These are phyloP conservation scores for Termitomyces sp. DNA, from an alignment of 768 basidiomycete species.

Conservation along the genomic window DNA sequence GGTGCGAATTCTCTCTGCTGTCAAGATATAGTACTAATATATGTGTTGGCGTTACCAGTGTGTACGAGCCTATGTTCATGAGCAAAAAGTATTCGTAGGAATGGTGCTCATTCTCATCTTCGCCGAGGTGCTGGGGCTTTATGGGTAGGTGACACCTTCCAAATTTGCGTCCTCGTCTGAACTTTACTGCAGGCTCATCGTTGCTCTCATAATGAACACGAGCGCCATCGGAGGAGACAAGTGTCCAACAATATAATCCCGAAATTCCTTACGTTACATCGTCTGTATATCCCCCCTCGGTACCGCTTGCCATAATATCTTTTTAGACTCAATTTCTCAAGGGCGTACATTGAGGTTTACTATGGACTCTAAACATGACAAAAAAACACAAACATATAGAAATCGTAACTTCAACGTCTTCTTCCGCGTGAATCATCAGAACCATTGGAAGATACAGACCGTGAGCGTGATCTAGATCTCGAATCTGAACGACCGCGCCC, in stretches of 20 bases:
- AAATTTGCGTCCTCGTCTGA: neutral
- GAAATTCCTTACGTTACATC: neutral
- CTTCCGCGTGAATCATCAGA: slow-evolving; percentile 17
- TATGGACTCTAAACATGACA: neutral
- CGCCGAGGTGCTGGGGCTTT: slow-evolving; percentile 85
- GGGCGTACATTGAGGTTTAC: neutral
- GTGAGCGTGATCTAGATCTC: slow-evolving; percentile 6
- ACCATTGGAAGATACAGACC: slow-evolving; percentile 6
- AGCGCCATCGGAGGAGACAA: slow-evolving; percentile 31
- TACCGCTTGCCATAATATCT: slow-evolving; percentile 8
- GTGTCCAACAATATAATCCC: slow-evolving; percentile 16
- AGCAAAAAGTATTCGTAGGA: slow-evolving; percentile 85
- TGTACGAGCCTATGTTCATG: slow-evolving; percentile 60
- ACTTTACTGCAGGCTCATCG: slow-evolving; percentile 50
- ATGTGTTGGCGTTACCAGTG: slow-evolving; percentile 8
- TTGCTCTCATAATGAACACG: slow-evolving; percentile 90
- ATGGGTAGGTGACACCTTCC: slow-evolving; percentile 28
- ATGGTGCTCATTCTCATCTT: slow-evolving; percentile 98
- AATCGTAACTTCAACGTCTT: slow-evolving; percentile 2
- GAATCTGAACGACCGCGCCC: slow-evolving; percentile 14
- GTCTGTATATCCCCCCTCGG: neutral
- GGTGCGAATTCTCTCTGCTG: slow-evolving; percentile 36
- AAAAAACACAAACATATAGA: neutral
- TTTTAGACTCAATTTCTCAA: neutral
- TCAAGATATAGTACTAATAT: neutral